Evolutionary conservation across 164 flowering plant genomes (phyloP).

Genomic region (Chimonanthus salicifolius): DNA sequence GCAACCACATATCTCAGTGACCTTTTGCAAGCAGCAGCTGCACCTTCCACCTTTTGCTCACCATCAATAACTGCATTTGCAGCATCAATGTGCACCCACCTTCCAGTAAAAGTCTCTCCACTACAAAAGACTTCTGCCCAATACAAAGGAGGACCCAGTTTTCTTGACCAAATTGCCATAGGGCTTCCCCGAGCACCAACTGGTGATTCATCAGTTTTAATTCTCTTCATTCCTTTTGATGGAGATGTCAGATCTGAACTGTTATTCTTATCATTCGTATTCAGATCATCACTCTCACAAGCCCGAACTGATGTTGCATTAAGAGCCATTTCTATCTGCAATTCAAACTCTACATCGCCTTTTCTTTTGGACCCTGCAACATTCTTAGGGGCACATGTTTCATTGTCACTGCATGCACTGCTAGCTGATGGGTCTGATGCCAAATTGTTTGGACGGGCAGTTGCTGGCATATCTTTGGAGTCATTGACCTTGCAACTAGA

Average conservation of each 20-base stretch:
- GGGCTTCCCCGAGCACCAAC: slow-evolving; percentile 45
- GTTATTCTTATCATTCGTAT: slow-evolving; percentile 16
- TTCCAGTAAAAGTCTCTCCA: slow-evolving; percentile 84
- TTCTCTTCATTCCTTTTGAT: slow-evolving; percentile 37
- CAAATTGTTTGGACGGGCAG: slow-evolving; percentile 18
- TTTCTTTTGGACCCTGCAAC: slow-evolving; percentile 51
- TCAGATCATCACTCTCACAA: slow-evolving; percentile 15
- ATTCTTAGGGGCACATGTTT: slow-evolving; percentile 14
- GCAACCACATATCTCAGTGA: slow-evolving; percentile 92
- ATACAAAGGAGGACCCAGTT: slow-evolving; percentile 71
- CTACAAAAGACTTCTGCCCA: slow-evolving; percentile 95
- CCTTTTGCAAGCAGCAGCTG: slow-evolving; percentile 75
- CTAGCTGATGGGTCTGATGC: slow-evolving; percentile 14
- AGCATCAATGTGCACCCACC: slow-evolving; percentile 96
- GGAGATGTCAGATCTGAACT: slow-evolving; percentile 23
- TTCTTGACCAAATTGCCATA: slow-evolving; percentile 75
- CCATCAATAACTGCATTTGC: slow-evolving; percentile 76
- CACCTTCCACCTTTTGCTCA: slow-evolving; percentile 77
- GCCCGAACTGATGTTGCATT: slow-evolving; percentile 58
- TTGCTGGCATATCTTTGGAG: slow-evolving; percentile 9
- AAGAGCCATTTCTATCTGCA: slow-evolving; percentile 89
- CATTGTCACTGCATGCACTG: slow-evolving; percentile 20
- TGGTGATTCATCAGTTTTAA: slow-evolving; percentile 33
- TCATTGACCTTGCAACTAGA: slow-evolving; percentile 8
- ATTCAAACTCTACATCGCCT: slow-evolving; percentile 86